Base-by-base conservation (phyloP, 2,329 filamentous ascomycete genomes). In the Drechmeria coniospora region DNA sequence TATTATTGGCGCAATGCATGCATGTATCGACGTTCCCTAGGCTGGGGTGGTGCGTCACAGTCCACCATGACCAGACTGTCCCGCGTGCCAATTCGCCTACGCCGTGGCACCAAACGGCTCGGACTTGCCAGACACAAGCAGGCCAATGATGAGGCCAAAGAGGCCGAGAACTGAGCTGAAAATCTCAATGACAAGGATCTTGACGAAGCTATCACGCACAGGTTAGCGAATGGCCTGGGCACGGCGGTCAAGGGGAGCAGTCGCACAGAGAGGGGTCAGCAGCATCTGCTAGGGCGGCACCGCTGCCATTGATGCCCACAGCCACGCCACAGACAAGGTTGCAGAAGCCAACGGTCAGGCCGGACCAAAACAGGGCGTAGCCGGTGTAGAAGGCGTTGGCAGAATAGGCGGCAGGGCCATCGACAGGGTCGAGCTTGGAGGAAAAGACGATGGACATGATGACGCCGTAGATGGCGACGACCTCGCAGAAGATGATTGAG, bases 391-490 rank as follows among this genome's bases (percentile, higher is more conserved):
- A 90, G 47, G 83, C 82, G 51, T 72, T 74, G 28, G 69, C 73
- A 9, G 78, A 78, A 58, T 78, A 79, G 17, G 84, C 55, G 12
- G 67, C 65, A 21, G 76, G 69, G 31, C 67, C 66, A 23, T 63
- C 49, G 17, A 90, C 68, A 31, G 66, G 54, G 43, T 70, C 68
- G 43, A 98, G 61, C 57, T 94, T 92, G 36, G 86, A 70, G 24
- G 86, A 92, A 63, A 95, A 95, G 46, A 98, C 80, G 53, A 98
- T 98, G 45, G 86, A 79, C 84, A 98, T 98, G 61, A 98, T 98
- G 58, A 98, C 87, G 46, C 92, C 92, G 68, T 98, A 98, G 56
- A 98, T 98, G 57, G 90, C 90, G 47, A 98, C 90, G 49, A 98
- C 90, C 62, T 98, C 90, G 65, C 90, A 98, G 63, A 98, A 98